Evolutionary conservation across 495 filamentous ascomycete species (phyloP).

Genomic region (Terfezia claveryi): DNA sequence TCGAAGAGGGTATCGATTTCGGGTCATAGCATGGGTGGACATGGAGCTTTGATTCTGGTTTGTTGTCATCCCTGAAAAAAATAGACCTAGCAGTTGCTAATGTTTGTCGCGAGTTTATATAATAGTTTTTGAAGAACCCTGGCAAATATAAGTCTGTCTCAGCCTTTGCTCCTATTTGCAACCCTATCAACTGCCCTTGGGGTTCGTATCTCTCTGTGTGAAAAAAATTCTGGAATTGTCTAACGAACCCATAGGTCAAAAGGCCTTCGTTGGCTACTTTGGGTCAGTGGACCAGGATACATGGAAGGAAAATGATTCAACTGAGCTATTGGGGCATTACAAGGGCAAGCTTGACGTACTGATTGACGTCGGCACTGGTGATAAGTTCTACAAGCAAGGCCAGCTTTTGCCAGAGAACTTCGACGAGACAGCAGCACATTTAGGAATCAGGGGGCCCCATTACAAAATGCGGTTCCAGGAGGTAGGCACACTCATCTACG

Average conservation of each 20-base stretch:
- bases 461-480: constrained; percentile 55
- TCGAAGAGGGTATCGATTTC: constrained; percentile 47
- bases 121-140: constrained; percentile 68
- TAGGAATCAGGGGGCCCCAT: constrained; percentile 36
- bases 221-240: neutral
- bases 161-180: constrained; percentile 81
- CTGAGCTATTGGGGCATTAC: constrained; percentile 62
- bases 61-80: constrained; percentile 1
- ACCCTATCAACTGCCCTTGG: constrained; percentile 73
- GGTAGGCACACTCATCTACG: constrained; percentile 19
- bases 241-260: constrained; percentile 25
- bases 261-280: constrained; percentile 82
- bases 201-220: constrained; percentile 22
- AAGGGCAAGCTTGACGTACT: constrained; percentile 37
- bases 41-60: constrained; percentile 73
- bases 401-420: constrained; percentile 92
- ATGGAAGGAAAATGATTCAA: constrained; percentile 85
- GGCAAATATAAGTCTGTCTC: constrained; percentile 68
- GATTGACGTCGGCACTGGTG: constrained; percentile 45
- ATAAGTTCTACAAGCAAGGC: constrained; percentile 85
- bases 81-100: neutral
- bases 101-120: neutral
- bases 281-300: constrained; percentile 44
- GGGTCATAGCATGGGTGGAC: constrained; percentile 90
- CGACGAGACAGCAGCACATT: constrained; percentile 49